Base-by-base conservation (phyloP, 345 rosid species). In the Aegle marmelos region DNA sequence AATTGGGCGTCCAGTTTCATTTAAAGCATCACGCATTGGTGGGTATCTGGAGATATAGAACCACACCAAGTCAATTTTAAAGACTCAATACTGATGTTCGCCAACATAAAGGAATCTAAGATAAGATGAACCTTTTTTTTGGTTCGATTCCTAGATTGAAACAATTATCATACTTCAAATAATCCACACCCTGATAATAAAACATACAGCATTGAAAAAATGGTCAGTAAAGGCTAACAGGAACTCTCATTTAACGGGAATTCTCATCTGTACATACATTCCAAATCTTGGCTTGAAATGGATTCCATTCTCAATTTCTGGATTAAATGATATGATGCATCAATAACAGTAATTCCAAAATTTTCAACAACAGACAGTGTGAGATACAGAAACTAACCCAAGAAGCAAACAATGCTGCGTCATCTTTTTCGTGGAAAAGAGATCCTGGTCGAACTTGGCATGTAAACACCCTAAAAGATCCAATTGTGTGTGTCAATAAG, bases 361-460 rank as follows among this genome's bases (percentile, higher is more conserved):
- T 11, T 72, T 61, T 50, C 28, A 61, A 45, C 6, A 64, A 33
- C 14, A 50, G 1, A 63, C 17, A 53, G 39, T 10, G 10, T 7
- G 17, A 65, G 37, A 63, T 45, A 56, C 24, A 57, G 59, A 76
- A 81, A 92, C 99, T 86, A 78, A 96, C 99, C 99, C 99, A 94
- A 68, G 93, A 91, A 82, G 97, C 95, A 87, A 94, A 96, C 82
- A 87, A 74, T 39, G 82, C 59, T 27, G 99, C 97, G 79, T 96
- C 99, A 80, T 89, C 95, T 37, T 77, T 80, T 85, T 96, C 99
- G 72, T 90, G 95, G 87, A 70, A 89, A 79, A 96, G 88, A n/a
- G 99, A 96, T 81, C 99, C 99, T 0, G 98, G 99, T 73, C 93
- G 95, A 84, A 91, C 98, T 90, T 91, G 88, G 84, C 99, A 96